These are phyloP conservation scores for thale cress (Arabidopsis thaliana) DNA, from an alignment of 345 rosid species.

Conservation along the genomic window TAIR10.1 NC_003076.8:1725001-1725500, in stretches of 20 bases:
- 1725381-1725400: slow-evolving; percentile 51
- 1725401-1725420: slow-evolving; percentile 80
- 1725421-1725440: slow-evolving; percentile 90
- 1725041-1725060: slow-evolving; percentile 79
- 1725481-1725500: slow-evolving; percentile 82
- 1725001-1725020: slow-evolving; percentile 67
- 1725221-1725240: slow-evolving; percentile 76
- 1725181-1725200: slow-evolving; percentile 17
- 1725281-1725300: slow-evolving; percentile 97
- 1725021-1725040: slow-evolving; percentile 73
- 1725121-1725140: slow-evolving; percentile 50
- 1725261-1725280: slow-evolving; percentile 77
- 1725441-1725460: slow-evolving; percentile 95
- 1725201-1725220: slow-evolving; percentile 55
- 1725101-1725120: slow-evolving; percentile 76
- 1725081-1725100: slow-evolving; percentile 71
- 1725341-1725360: slow-evolving; percentile 1
- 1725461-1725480: slow-evolving; percentile 85
- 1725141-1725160: not conserved
- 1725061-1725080: slow-evolving; percentile 91
- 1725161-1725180: slow-evolving; percentile 11
- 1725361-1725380: slow-evolving; percentile 12
- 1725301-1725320: slow-evolving; percentile 96
- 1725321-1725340: slow-evolving; percentile 19
- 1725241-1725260: slow-evolving; percentile 93